These are phyloP conservation scores for Aspergillus glaucus DNA, from an alignment of 2,329 filamentous ascomycete species.

Conservation along the genomic window DNA sequence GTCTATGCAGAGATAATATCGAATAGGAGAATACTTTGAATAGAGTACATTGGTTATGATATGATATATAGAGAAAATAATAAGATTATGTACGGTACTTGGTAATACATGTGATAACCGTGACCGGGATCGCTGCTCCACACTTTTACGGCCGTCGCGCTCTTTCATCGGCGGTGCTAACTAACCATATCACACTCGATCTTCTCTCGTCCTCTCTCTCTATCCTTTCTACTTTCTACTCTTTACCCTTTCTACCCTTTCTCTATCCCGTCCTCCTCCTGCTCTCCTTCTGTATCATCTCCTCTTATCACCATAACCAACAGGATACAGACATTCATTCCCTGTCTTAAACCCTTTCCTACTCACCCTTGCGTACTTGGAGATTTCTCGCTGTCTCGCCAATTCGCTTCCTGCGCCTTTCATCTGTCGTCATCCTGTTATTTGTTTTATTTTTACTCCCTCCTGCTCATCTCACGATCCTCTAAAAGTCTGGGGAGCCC, in stretches of 20 bases:
- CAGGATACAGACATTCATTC: not conserved
- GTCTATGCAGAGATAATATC: not conserved
- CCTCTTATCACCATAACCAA: not conserved
- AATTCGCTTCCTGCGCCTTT: not conserved
- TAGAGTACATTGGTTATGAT: too few relatives aligned
- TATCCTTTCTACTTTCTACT: not conserved
- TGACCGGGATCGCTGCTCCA: too few relatives aligned
- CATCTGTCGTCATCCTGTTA: not conserved
- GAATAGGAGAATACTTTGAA: too few relatives aligned
- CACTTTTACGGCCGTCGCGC: too few relatives aligned
- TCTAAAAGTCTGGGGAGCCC: not conserved
- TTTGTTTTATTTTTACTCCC: not conserved
- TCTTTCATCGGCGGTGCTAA: too few relatives aligned
- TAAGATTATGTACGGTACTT: too few relatives aligned
- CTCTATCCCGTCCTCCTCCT: conserved; percentile 6
- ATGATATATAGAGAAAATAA: too few relatives aligned
- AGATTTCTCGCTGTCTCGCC: not conserved
- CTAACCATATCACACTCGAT: too few relatives aligned
- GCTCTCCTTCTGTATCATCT: conserved; percentile 1
- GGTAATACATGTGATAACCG: too few relatives aligned
- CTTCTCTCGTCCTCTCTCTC: conserved; percentile 1
- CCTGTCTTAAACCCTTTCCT: not conserved
- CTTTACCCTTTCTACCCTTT: not conserved
- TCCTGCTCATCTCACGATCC: conserved; percentile 3
- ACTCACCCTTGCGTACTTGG: not conserved